Percentiles rank a stretch among this genome's conserved stretches.
These are phyloP conservation scores for Phlebopus sp. DNA, from an alignment of 1,284 basidiomycete species.

Conservation along the genomic window DNA sequence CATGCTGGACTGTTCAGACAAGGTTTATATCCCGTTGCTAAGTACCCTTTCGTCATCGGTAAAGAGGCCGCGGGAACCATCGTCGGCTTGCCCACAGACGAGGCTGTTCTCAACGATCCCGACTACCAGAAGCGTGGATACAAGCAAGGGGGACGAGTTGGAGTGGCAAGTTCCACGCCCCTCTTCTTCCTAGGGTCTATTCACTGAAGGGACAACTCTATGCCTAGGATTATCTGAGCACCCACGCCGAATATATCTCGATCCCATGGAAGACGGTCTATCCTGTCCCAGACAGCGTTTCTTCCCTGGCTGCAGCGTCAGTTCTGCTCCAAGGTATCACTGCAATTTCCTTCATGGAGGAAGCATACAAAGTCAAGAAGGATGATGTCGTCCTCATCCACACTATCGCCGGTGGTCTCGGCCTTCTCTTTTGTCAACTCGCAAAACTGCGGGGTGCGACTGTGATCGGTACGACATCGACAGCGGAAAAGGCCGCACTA, in stretches of 20 bases:
- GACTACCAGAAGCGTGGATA: slow-evolving; percentile 60
- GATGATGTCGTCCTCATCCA: slow-evolving; percentile 79
- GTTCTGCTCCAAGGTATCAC: slow-evolving; percentile 78
- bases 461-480: slow-evolving; percentile 95
- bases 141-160: slow-evolving; percentile 60
- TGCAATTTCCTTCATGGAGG: slow-evolving; percentile 74
- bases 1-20: slow-evolving; percentile 34
- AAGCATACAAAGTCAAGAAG: slow-evolving; percentile 80
- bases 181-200: not conserved
- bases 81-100: slow-evolving; percentile 66
- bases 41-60: slow-evolving; percentile 76
- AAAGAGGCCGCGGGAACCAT: slow-evolving; percentile 79
- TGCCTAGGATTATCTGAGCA: slow-evolving; percentile 51
- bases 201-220: too few species aligned
- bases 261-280: slow-evolving; percentile 64
- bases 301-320: slow-evolving; percentile 67
- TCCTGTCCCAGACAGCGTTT: slow-evolving; percentile 58
- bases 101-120: slow-evolving; percentile 48
- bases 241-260: slow-evolving; percentile 77
- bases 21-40: slow-evolving; percentile 56
- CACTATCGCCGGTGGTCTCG: slow-evolving; percentile 83
- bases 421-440: slow-evolving; percentile 60
- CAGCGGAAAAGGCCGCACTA: slow-evolving; percentile 79
- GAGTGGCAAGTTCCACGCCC: slow-evolving; percentile 44
- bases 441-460: slow-evolving; percentile 76